Evolutionary conservation across 345 rosid genomes (phyloP).

Genomic region (Lepidium didymum): DNA sequence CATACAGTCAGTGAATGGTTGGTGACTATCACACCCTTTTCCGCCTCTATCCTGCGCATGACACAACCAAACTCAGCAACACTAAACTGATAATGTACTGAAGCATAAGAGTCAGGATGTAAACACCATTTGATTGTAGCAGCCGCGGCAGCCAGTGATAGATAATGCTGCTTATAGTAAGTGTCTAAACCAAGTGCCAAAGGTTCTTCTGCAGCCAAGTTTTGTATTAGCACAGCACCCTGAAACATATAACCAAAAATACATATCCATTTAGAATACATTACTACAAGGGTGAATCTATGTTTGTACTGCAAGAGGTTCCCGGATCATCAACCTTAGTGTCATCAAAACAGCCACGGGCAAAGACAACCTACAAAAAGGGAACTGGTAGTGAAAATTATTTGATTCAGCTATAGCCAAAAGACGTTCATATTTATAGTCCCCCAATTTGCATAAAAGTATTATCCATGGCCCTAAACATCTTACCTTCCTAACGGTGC

Average conservation of each 20-base stretch:
- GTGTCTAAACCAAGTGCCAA: conserved; percentile 86
- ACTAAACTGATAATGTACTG: conserved; percentile 1
- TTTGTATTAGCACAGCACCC: conserved; percentile 83
- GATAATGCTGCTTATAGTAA: conserved; percentile 94
- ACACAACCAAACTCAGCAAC: conserved; percentile 13
- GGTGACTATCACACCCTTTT: conserved; percentile 82
- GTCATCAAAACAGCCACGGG: conserved; percentile 93
- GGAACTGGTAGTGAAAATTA: neutral
- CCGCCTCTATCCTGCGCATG: conserved; percentile 78
- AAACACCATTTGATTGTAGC: conserved; percentile 84
- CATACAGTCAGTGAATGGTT: conserved; percentile 83
- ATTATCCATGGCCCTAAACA: neutral
- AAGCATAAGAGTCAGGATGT: conserved; percentile 1
- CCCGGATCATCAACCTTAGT: conserved; percentile 59
- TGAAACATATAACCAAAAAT: conserved; percentile 31
- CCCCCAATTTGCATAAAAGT: neutral
- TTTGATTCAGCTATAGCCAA: neutral
- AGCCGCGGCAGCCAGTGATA: conserved; percentile 86
- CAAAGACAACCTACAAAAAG: conserved; percentile 61
- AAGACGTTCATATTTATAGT: neutral
- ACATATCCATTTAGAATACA: conserved; percentile 17
- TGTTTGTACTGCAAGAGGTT: conserved; percentile 1
- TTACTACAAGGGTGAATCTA: conserved; percentile 5
- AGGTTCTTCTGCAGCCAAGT: conserved; percentile 80
- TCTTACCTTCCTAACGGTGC: conserved; percentile 71